These are phyloP conservation scores for Cercospora beticola DNA, from an alignment of 2,329 filamentous ascomycete genomes.

Conservation along the genomic window DNA sequence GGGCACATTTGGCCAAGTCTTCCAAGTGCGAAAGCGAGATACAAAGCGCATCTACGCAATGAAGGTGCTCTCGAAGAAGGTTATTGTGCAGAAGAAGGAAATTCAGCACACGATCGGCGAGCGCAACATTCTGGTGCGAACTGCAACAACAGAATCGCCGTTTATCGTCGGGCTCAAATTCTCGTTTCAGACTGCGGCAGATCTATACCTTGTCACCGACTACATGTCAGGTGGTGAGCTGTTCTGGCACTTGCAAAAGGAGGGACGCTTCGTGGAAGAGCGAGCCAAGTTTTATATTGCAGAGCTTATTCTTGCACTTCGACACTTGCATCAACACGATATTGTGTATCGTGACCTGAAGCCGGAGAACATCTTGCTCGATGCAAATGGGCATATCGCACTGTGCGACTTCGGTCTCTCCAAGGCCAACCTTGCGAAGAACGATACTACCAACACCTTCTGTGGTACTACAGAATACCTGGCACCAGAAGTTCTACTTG, in stretches of 20 bases:
- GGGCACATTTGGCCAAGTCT: constrained; percentile 97
- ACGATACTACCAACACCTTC: constrained; percentile 98
- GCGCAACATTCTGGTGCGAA: constrained; percentile 93
- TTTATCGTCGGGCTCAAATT: constrained; percentile 99
- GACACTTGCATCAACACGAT: constrained; percentile 93
- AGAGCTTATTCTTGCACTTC: constrained; percentile 89
- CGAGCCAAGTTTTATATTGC: constrained; percentile 99
- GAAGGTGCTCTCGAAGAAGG: constrained; percentile 99
- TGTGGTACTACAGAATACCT: constrained; percentile 98
- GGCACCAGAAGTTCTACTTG: constrained; percentile 88
- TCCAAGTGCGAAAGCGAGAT: constrained; percentile 96
- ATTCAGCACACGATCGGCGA: constrained; percentile 96
- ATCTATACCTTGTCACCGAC: constrained; percentile 96
- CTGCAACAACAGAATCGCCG: constrained; percentile 89
- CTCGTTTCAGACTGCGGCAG: constrained; percentile 95
- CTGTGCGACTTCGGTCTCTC: constrained; percentile 97
- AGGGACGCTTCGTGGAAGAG: constrained; percentile 90
- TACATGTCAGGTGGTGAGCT: constrained; percentile 99
- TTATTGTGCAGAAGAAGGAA: constrained; percentile 99
- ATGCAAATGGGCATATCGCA: constrained; percentile 96
- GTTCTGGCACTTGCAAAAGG: constrained; percentile 98
- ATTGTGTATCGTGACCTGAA: constrained; percentile 98
- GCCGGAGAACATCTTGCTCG: constrained; percentile 93
- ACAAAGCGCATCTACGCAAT: constrained; percentile 96
- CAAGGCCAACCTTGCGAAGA: constrained; percentile 94